Evolutionary conservation across 176 grass and related monocot genomes (phyloP).

Genomic region (Puccinellia tenuiflora): DNA sequence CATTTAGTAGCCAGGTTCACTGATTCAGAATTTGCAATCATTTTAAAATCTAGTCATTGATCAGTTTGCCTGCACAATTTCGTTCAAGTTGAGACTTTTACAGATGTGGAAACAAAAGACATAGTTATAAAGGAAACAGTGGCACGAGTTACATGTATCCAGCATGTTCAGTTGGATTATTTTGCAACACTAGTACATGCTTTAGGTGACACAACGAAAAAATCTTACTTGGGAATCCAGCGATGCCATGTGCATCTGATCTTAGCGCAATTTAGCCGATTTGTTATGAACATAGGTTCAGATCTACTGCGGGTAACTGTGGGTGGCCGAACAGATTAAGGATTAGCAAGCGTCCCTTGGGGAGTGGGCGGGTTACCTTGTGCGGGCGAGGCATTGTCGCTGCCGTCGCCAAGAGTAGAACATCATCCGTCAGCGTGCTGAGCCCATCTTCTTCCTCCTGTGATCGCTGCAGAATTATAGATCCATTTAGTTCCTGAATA

Average conservation of each 20-base stretch:
- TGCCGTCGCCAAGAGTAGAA: too few species aligned
- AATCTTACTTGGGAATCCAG: neutral
- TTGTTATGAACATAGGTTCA: too few species aligned
- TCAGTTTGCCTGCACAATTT: neutral
- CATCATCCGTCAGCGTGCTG: too few species aligned
- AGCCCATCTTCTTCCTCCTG: too few species aligned
- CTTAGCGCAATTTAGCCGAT: too few species aligned
- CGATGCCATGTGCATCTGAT: too few species aligned
- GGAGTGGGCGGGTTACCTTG: too few species aligned
- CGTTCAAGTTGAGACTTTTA: neutral
- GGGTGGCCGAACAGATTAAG: too few species aligned
- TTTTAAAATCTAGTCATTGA: neutral
- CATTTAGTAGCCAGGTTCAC: neutral
- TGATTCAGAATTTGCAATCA: neutral
- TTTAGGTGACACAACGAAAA: neutral
- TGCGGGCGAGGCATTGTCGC: too few species aligned
- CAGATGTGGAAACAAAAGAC: neutral
- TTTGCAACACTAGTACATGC: neutral
- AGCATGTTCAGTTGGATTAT: neutral
- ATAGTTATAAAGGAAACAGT: neutral
- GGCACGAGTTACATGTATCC: neutral
- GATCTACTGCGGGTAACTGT: too few species aligned
- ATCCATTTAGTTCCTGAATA: neutral
- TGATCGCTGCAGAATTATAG: too few species aligned
- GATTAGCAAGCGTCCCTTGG: too few species aligned